Evolutionary conservation across 371 early-diverging fungal species (phyloP).

Genomic region (Circinella minor): DNA sequence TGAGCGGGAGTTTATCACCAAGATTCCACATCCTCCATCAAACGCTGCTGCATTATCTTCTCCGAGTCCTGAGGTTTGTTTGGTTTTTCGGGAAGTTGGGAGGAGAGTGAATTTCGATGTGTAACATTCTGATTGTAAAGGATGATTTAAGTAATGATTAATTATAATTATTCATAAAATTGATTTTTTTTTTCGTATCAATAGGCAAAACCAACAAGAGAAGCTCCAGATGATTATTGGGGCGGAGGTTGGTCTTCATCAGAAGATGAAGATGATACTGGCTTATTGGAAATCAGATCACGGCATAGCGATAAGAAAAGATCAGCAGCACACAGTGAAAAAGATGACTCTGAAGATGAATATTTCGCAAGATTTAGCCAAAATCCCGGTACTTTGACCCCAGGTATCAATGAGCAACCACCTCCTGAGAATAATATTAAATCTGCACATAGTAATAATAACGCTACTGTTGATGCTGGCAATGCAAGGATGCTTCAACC

Average conservation of each 20-base stretch:
- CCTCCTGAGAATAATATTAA: background rate
- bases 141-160: too few relatives aligned
- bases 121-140: background rate
- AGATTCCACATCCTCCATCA: slow-evolving; percentile 28
- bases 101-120: too few relatives aligned
- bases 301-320: background rate
- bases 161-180: too few relatives aligned
- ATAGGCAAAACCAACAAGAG: background rate
- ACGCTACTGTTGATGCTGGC: background rate
- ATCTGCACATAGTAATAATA: background rate
- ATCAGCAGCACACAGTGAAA: slow-evolving; percentile 3
- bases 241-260: slow-evolving; percentile 52
- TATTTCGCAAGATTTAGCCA: slow-evolving; percentile 51
- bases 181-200: background rate
- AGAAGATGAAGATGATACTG: slow-evolving; percentile 28
- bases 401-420: slow-evolving; percentile 25
- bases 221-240: slow-evolving; percentile 52
- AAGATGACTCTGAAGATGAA: slow-evolving; percentile 42
- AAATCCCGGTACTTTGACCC: slow-evolving; percentile 47
- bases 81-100: background rate
- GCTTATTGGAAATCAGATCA: slow-evolving; percentile 15
- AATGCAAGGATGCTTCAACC: slow-evolving; percentile 13
- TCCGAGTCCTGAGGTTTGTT: slow-evolving; percentile 25
- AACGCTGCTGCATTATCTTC: slow-evolving; percentile 15
- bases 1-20: slow-evolving; percentile 40